Conservation (phyloP, 345 rosid genomes). For the Hibiscus syriacus region DNA sequence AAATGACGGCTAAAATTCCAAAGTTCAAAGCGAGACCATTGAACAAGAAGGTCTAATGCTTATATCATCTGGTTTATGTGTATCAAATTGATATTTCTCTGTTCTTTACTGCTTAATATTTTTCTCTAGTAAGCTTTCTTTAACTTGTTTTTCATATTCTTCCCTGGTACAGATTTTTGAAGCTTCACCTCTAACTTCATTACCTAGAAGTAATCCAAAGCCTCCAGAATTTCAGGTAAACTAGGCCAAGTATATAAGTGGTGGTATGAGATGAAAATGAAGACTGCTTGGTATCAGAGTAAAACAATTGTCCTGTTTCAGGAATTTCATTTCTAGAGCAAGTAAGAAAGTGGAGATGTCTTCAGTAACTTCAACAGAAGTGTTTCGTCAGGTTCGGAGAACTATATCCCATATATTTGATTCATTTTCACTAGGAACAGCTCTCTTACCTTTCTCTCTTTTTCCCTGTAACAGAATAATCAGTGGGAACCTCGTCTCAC, state of each 20-base stretch:
- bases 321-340: slow-evolving; percentile 91
- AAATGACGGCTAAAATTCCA: too few species aligned
- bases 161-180: slow-evolving; percentile 50
- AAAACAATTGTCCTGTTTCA: slow-evolving; percentile 16
- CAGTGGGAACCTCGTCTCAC: too few species aligned
- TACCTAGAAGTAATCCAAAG: slow-evolving; percentile 69
- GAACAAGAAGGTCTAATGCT: too few species aligned
- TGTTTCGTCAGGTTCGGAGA: too few species aligned
- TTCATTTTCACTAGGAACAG: too few species aligned
- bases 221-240: slow-evolving; percentile 79
- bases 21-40: too few species aligned
- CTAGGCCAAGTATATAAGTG: neutral
- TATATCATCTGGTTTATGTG: neutral
- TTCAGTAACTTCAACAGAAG: slow-evolving; percentile 69
- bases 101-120: neutral
- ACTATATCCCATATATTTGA: too few species aligned
- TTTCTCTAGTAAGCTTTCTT: neutral
- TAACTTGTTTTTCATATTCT: neutral
- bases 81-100: neutral
- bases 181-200: slow-evolving; percentile 52
- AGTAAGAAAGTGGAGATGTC: slow-evolving; percentile 70
- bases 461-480: too few species aligned
- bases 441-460: too few species aligned
- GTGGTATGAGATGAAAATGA: neutral
- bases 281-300: neutral